Base-by-base conservation (phyloP, 2,329 filamentous ascomycete species). In the Mollisiaceae sp. region DNA sequence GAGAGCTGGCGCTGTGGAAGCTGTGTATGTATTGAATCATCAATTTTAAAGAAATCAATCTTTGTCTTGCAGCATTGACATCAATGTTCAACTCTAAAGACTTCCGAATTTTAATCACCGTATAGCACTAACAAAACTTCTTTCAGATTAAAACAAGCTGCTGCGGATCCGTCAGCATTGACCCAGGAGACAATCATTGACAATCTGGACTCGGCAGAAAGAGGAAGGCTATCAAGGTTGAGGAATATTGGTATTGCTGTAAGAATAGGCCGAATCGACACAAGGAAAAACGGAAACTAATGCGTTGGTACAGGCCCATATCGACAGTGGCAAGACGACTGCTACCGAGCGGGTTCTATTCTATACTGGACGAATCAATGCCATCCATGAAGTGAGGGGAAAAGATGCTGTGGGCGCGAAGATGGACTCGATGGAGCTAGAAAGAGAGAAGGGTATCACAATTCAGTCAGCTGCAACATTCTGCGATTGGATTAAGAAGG, bases 391-490 rank as follows among this genome's bases (percentile, higher is more conserved):
- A 81, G 95, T 99, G 52, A 88, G 95, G 75, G 93, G 93, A 66
- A 94, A 94, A 77, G 95, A 99, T 85, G 88, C 91, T 41, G 93
- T 97, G 47, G 95, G 95, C 70, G 95, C 95, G 67, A 99, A 99
- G 83, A 99, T 99, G 95, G 95, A 99, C 83, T 97, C 94, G 32
- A 99, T 99, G 95, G 95, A 99, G 74, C 84, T 99, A 72, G 95
- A 99, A 82, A 87, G 95, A 79, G 95, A 98, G 79, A 97, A 97
- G 83, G 95, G 95, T 75, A 99, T 99, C 78, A 99, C 95, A 65
- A 99, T 99, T 75, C 94, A 99, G 79, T 98, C 94, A 72, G 95
- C 95, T 12, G 95, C 95, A 27, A 99, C 95, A 0, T 99, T 97
- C 79, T 97, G 93, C 79, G 94, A 99, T 80, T 99, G 95, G 95